Base-by-base conservation (phyloP, 2,329 filamentous ascomycete genomes). In the Fusarium sp. region DNA sequence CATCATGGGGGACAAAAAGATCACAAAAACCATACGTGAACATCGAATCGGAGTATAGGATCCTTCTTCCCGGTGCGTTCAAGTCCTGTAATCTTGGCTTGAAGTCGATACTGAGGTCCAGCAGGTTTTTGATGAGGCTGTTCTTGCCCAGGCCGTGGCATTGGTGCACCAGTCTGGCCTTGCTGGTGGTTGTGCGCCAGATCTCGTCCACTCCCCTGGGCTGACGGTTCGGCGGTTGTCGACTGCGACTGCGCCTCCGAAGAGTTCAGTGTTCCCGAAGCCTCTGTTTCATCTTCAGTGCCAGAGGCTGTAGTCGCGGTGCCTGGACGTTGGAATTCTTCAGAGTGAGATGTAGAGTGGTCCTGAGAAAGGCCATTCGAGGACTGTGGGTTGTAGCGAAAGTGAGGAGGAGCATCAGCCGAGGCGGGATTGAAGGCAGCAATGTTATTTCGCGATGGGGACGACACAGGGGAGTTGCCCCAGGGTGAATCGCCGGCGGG, bases 21-120 rank as follows among this genome's bases (percentile, higher is more conserved):
- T 6, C n/a, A 9, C 21, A 27, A 31, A 25, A 36, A 51, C 71
- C 73, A 36, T 89, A 98, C 96, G 80, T 99, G 93, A 67, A 98
- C 93, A 80, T 99, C 96, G 77, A 99, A 99, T 72, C 93, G 89
- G 63, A 99, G 80, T 69, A 98, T 94, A 1, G 94, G 94, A 74
- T 99, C 96, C 80, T 98, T 99, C 79, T 96, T 94, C 63, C 94
- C 94, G 6, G 92, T 96, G 61, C 96, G 87, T 81, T 99, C 96
- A 46, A 99, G 83, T 3, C 92, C 94, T 1, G 94, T 97, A 67
- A 99, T 94, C 83, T 98, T 99, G 43, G 92, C 94, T 77, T 97
- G 94, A 36, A 99, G 86, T 79, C 93, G 95, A 80, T 92, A 94
- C 64, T 91, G 88, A 27, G 92, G 90, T 54, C 88, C 86, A 41